Conservation (phyloP, 2,329 filamentous ascomycete species). For the Sporothrix pseudoabietina region DNA sequence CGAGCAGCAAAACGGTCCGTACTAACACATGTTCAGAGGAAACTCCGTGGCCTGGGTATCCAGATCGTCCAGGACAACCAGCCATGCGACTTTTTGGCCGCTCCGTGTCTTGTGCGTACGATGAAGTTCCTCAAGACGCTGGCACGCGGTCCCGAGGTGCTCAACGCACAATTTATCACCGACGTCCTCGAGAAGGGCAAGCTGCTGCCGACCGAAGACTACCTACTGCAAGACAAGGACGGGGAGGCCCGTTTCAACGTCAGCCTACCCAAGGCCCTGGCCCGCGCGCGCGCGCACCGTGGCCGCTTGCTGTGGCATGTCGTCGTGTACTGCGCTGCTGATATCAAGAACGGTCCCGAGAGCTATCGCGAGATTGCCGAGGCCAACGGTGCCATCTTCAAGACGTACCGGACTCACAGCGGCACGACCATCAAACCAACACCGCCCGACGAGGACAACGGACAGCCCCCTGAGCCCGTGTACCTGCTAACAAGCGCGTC, state of each 20-base stretch:
- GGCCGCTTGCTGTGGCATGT: conserved; percentile 74
- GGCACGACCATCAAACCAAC: conserved; percentile 68
- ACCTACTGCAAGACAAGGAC: conserved; percentile 68
- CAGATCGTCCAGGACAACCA: conserved; percentile 74
- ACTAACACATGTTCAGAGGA: conserved; percentile 50
- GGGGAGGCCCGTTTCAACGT: conserved; percentile 73
- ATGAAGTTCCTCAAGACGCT: conserved; percentile 91
- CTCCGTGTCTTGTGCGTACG: conserved; percentile 83
- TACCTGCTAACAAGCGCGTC: conserved; percentile 77
- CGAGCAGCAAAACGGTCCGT: not conserved
- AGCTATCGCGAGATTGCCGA: conserved; percentile 84
- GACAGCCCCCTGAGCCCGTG: conserved; percentile 67
- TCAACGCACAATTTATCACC: conserved; percentile 78
- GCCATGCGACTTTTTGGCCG: conserved; percentile 81
- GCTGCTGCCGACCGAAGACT: conserved; percentile 65
- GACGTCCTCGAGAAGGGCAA: conserved; percentile 70
- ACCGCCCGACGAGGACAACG: conserved; percentile 62
- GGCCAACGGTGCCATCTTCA: conserved; percentile 84
- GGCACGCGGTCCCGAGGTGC: conserved; percentile 75
- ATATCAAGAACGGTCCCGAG: conserved; percentile 77
- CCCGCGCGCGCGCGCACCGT: conserved; percentile 73
- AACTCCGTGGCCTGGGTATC: conserved; percentile 81
- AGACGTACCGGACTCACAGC: conserved; percentile 73
- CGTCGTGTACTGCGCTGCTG: conserved; percentile 80
- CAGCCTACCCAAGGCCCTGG: conserved; percentile 66